phyloP scores from a whole-genome alignment of 2,329 filamentous ascomycete genomes.

The Hawksworthiomyces lignivorus region DNA sequence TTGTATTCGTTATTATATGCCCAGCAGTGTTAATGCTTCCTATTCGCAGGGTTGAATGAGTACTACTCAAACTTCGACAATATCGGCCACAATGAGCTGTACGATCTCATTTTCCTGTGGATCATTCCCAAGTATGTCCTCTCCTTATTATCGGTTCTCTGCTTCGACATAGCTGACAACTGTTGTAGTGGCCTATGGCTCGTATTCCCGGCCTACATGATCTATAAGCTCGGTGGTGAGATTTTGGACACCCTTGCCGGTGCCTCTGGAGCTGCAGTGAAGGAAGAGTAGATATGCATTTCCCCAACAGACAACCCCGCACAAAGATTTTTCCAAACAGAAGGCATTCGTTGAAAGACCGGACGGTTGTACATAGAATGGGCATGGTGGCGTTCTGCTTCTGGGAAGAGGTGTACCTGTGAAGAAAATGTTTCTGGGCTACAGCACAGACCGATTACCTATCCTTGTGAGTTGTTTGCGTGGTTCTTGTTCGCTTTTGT shows the following conservation, averaged over 20 bases:
- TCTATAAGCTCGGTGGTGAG: slow-evolving; percentile 39
- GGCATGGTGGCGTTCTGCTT: no score
- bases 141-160: neutral
- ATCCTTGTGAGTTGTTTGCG: neutral
- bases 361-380: no score
- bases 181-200: slow-evolving; percentile 54
- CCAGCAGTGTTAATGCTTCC: no score
- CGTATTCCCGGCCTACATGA: slow-evolving; percentile 44
- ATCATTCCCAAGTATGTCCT: slow-evolving; percentile 50
- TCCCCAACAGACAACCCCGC: no score
- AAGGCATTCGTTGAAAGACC: no score
- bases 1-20: no score
- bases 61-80: slow-evolving; percentile 48
- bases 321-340: no score
- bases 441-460: no score
- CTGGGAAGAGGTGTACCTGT: no score
- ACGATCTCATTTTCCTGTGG: slow-evolving; percentile 44
- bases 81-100: slow-evolving; percentile 46
- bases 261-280: slow-evolving; percentile 27
- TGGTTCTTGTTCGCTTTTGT: neutral
- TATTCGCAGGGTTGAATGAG: slow-evolving; percentile 43
- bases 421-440: no score
- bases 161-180: slow-evolving; percentile 1
- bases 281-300: slow-evolving; percentile 31
- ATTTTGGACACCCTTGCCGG: slow-evolving; percentile 38